A percentile compares a stretch with the other conserved stretches of the same genome.
These are phyloP conservation scores for Mycena polygramma DNA, from an alignment of 768 basidiomycete species.

Conservation along the genomic window DNA sequence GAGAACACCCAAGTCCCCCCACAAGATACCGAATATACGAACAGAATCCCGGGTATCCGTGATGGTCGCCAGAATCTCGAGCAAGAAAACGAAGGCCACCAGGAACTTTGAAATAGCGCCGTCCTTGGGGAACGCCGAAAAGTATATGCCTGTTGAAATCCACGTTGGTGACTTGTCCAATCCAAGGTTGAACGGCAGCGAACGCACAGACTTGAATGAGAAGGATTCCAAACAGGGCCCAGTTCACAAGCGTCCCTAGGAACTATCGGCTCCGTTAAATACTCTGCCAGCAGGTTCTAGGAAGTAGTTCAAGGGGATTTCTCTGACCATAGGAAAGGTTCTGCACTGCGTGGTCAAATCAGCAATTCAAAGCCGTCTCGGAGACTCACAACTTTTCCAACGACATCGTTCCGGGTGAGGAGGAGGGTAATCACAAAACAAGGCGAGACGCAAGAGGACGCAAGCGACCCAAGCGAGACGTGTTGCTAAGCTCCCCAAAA, in stretches of 20 bases:
- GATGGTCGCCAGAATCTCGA: slow-evolving; percentile 9
- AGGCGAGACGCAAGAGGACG: no score
- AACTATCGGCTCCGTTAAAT: slow-evolving; percentile 10
- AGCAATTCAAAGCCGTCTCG: not conserved
- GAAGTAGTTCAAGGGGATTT: not conserved
- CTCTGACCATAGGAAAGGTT: not conserved
- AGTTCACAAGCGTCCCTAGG: slow-evolving; percentile 32
- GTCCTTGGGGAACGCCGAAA: slow-evolving; percentile 14
- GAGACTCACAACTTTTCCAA: not conserved
- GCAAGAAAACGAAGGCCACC: not conserved
- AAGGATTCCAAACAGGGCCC: slow-evolving; percentile 30
- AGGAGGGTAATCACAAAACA: no score
- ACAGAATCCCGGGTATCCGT: not conserved
- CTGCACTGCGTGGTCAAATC: not conserved
- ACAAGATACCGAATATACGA: slow-evolving; percentile 34
- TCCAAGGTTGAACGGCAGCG: not conserved
- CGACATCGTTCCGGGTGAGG: not conserved
- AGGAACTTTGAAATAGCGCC: not conserved
- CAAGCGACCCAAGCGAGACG: no score
- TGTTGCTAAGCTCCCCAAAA: no score
- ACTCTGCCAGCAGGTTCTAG: not conserved
- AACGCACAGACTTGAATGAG: slow-evolving; percentile 29
- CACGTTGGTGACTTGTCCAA: no score
- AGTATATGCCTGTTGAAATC: slow-evolving; percentile 7
- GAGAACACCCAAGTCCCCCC: slow-evolving; percentile 33